phyloP scores from a whole-genome alignment of 306 rosid species.

The Trichosanthes cucumerina region DNA sequence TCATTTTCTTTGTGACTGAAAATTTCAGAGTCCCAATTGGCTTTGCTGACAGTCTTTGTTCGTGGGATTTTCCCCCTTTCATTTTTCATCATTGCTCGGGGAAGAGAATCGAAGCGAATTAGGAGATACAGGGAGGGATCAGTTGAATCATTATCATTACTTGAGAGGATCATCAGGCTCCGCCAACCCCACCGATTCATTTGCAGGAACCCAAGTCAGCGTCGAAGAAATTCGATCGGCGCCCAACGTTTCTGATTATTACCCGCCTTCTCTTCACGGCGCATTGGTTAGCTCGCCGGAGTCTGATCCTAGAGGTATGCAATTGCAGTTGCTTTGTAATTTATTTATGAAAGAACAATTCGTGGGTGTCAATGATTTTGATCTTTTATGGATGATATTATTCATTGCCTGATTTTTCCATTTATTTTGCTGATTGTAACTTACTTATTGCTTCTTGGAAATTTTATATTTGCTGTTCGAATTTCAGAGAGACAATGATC shows the following conservation, averaged over 20 bases:
- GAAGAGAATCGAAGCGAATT: constrained; percentile 41
- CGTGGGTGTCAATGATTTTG: constrained; percentile 10
- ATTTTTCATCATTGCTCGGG: background rate
- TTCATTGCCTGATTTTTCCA: background rate
- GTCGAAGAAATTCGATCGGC: constrained; percentile 91
- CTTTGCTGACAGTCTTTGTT: constrained; percentile 8
- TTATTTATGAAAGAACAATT: background rate
- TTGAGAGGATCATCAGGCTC: constrained; percentile 58
- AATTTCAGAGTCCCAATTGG: background rate
- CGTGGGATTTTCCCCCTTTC: constrained; percentile 9
- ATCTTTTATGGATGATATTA: background rate
- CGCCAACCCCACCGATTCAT: constrained; percentile 44
- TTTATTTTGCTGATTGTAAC: background rate
- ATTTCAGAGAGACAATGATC: background rate
- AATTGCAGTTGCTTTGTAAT: background rate
- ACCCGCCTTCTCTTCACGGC: constrained; percentile 74
- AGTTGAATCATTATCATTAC: constrained; percentile 60
- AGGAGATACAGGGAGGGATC: constrained; percentile 41
- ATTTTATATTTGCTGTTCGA: background rate
- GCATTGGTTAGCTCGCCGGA: constrained; percentile 60
- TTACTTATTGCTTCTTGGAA: background rate
- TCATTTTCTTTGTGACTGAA: background rate
- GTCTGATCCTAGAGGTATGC: constrained; percentile 47
- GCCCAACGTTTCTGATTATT: constrained; percentile 44
- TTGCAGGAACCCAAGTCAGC: constrained; percentile 67